Evolutionary conservation across 2,329 filamentous ascomycete genomes (phyloP).

Genomic region (Pseudopithomyces maydicus): DNA sequence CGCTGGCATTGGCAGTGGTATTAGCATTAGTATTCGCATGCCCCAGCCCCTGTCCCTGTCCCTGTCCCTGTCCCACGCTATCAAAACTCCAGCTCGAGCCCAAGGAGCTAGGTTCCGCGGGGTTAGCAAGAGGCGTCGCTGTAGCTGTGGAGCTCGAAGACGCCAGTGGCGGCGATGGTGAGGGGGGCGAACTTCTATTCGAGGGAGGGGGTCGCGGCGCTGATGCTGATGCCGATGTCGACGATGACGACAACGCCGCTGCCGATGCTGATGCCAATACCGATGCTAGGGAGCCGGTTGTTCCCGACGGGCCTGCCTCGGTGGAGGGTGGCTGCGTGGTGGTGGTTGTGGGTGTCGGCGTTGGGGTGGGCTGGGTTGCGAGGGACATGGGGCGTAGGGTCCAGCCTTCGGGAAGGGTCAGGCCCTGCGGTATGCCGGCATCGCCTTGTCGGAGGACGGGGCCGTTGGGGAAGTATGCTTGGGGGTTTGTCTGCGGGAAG

Average conservation of each 20-base stretch:
- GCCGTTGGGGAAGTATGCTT: constrained; percentile 40
- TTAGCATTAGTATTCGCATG: too few relatives aligned
- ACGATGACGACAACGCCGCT: constrained; percentile 7
- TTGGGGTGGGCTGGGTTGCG: constrained; percentile 19
- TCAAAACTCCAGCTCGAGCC: constrained; percentile 46
- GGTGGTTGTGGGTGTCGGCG: background rate
- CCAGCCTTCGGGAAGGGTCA: constrained; percentile 46
- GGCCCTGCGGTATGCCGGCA: constrained; percentile 38
- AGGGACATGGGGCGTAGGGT: constrained; percentile 40
- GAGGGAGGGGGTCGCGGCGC: constrained; percentile 10
- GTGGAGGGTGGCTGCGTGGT: constrained; percentile 5
- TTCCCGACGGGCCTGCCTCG: constrained; percentile 2
- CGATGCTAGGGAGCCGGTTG: background rate
- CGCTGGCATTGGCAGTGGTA: too few relatives aligned
- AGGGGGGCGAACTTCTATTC: background rate
- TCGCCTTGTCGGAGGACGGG: constrained; percentile 40
- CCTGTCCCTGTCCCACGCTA: constrained; percentile 19
- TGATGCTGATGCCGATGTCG: constrained; percentile 7
- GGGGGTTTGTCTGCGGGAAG: constrained; percentile 25
- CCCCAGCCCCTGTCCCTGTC: too few relatives aligned
- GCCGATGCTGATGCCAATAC: constrained; percentile 8
- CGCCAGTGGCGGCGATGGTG: constrained; percentile 7
- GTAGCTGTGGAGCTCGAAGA: constrained; percentile 24
- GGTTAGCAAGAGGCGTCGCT: constrained; percentile 3
- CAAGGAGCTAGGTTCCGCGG: constrained; percentile 29